These are phyloP conservation scores for Colletotrichum noveboracense DNA, from an alignment of 2,329 filamentous ascomycete species.

Conservation along the genomic window DNA sequence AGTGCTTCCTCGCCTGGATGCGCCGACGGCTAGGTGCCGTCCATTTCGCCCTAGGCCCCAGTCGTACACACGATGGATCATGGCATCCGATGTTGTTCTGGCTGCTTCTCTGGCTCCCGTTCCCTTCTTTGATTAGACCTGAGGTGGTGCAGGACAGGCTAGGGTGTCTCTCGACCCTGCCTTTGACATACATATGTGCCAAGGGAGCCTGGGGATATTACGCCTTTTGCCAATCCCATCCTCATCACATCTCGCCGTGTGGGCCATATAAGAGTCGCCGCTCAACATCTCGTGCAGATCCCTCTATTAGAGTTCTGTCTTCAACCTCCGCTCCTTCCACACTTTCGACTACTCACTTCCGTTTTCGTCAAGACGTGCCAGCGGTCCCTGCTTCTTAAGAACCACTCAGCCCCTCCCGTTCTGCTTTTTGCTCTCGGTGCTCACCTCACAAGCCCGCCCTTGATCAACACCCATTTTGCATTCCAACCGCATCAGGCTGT, in stretches of 20 bases:
- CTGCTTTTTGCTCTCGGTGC: not conserved
- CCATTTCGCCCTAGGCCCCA: not conserved
- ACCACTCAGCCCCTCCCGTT: not conserved
- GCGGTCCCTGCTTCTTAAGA: constrained; percentile 7
- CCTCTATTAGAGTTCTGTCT: not conserved
- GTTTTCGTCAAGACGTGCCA: not conserved
- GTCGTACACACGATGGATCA: constrained; percentile 11
- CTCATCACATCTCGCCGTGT: constrained; percentile 3
- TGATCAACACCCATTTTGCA: not conserved
- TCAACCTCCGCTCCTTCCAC: not conserved
- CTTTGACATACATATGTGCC: constrained; percentile 4
- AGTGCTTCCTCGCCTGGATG: not conserved
- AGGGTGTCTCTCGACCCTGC: not conserved
- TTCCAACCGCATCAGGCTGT: not conserved
- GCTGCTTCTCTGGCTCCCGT: constrained; percentile 1
- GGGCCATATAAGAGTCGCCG: constrained; percentile 6
- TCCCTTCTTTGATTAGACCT: constrained; percentile 15
- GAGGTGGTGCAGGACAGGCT: not conserved
- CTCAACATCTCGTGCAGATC: not conserved
- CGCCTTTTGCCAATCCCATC: not conserved
- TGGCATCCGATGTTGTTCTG: constrained; percentile 6
- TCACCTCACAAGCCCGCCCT: not conserved
- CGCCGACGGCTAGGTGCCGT: constrained; percentile 7
- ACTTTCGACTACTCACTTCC: not conserved
- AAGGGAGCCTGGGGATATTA: not conserved